Evolutionary conservation across 371 early-diverging fungal species (phyloP), one percentile per base, ranked within the genome.

Genomic region (Basidiobolus meristosporus): DNA sequence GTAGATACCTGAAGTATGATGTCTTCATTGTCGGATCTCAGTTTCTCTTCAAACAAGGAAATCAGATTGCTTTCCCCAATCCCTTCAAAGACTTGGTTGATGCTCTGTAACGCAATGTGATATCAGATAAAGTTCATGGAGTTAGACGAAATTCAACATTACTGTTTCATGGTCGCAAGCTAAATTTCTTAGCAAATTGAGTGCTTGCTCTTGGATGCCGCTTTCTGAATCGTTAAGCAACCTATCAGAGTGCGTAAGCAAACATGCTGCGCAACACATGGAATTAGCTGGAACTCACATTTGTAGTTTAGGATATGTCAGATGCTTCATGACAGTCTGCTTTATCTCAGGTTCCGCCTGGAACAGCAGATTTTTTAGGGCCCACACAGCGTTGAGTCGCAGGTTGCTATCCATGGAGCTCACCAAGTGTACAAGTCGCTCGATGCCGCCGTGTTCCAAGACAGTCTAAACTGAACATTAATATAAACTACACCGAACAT

Each of bases 381-480:
- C 82, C 87, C 88, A 90, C 1, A 84, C 60, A 6, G 77, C 73
- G 49, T 90, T 85, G 29, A 82, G 46, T 36, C 77, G 61, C 7
- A 86, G 51, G 18, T 54, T 54, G 9, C 59, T 28, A 32, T 73
- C 62, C 0, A 46, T 50, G 3, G 62, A 65, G 15, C 56, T 54
- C 1, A 74, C 62, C 46, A 81, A 66, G 15, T 60, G 59, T 1
- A 83, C 81, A 42, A 90, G 64, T 12, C 63, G 61, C 28, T 70
- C 64, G 11, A 90, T 70, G 1, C 80, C 82, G 2, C 83, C 84
- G 16, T 65, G 65, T 36, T 85, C 84, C 44, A 87, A 57, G 7
- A 86, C 70, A 11, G 61, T 65, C 60, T 63, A 39, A 12, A 26
- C 7, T 36, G 20, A 19, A 36, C 10, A 23, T 41, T 30, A 39